These are phyloP conservation scores for Orbilia ellipsospora DNA, from an alignment of 2,329 filamentous ascomycete genomes.

Conservation along the genomic window DNA sequence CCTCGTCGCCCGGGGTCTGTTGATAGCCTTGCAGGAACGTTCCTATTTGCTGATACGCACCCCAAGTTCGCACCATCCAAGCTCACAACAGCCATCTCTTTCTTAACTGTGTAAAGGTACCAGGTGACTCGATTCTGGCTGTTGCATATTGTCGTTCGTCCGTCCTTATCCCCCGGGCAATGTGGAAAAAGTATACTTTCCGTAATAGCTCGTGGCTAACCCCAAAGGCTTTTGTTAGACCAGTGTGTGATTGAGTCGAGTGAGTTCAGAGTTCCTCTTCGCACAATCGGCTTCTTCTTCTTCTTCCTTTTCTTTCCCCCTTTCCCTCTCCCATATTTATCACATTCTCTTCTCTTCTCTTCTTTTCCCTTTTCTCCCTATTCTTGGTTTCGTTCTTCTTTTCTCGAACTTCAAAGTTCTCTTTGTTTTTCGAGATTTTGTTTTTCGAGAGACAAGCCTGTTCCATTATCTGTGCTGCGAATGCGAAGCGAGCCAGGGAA, in stretches of 20 bases:
- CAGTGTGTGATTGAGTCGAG: background rate
- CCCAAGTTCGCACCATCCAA: constrained; percentile 42
- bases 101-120: constrained; percentile 9
- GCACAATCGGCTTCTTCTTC: background rate
- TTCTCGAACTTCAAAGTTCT: no score
- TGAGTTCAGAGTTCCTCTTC: background rate
- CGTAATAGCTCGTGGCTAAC: constrained; percentile 18
- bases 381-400: background rate
- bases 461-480: no score
- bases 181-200: background rate
- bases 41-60: constrained; percentile 53
- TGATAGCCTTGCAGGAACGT: background rate
- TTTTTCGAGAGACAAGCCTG: no score
- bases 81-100: constrained; percentile 32
- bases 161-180: constrained; percentile 34
- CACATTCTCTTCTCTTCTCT: background rate
- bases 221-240: constrained; percentile 7
- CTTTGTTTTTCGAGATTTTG: no score
- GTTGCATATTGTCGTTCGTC: constrained; percentile 32
- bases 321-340: background rate
- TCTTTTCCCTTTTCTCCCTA: background rate
- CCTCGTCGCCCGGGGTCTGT: constrained; percentile 12
- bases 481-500: no score
- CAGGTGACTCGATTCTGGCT: constrained; percentile 53
- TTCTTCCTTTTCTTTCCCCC: constrained; percentile 3